Base-by-base conservation (phyloP, 1,284 basidiomycete species). In the Blastosporella zonata region DNA sequence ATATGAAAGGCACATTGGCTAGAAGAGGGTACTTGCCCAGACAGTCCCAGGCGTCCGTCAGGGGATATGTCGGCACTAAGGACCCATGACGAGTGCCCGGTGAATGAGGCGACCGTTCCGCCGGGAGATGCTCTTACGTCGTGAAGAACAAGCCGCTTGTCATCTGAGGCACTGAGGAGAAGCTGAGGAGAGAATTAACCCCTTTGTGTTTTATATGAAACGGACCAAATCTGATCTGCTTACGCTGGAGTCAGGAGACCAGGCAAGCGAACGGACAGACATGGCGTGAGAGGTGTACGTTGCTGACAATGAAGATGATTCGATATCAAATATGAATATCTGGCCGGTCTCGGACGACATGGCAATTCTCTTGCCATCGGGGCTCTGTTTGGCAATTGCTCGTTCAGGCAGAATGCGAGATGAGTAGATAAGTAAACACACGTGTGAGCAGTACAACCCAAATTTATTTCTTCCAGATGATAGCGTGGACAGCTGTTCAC, bases 41-140 rank as follows among this genome's bases (percentile, higher is more conserved):
- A 91, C 10, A 89, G 75, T 3, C 84, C 84, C 10, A 92, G 73
- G 50, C 82, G 78, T 3, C 79, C 80, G 63, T 94, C 91, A 2
- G 87, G 87, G 28, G 87, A 87, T 17, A 93, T 81, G 56, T 89
- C 87, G 3, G 82, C 73, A 54, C 81, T 83, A 17, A 95, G 73
- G 1, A 92, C 90, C 92, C 92, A 94, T 5, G 90, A 91, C 1
- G 85, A 77, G 64, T 95, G 92, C 0, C 92, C 92, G 17, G 81
- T 80, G 56, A 94, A 72, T 6, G 89, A 82, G 7, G 90, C 89
- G 13, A 93, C 89, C 1, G 85, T 84, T 20, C 88, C 87, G 27
- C 87, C 85, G 15, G 82, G 75, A 1, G 82, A 61, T 0, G 79
- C 73, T 40, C 88, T 82, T 13, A 93, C 87, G 62, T 95, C 92